Evolutionary conservation across 345 rosid species (phyloP).

Genomic region (Populus euphratica): DNA sequence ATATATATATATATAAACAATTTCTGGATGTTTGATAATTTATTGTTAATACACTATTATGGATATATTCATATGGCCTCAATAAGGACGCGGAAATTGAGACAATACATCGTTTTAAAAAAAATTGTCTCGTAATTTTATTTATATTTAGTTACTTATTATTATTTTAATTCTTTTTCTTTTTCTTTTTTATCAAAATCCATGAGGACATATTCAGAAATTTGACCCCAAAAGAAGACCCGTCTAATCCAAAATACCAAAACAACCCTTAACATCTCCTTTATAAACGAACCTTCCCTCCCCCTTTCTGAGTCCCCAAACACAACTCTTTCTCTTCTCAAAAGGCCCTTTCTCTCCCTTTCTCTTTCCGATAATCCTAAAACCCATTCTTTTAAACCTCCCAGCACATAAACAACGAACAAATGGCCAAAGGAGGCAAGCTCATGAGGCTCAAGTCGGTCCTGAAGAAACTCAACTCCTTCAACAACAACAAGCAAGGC

Average conservation of each 20-base stretch:
- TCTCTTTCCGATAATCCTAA: neutral
- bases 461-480: slow-evolving; percentile 74
- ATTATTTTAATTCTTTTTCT: too few relatives aligned
- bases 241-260: neutral
- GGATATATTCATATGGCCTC: neutral
- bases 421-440: slow-evolving; percentile 78
- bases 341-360: neutral
- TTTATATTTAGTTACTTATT: neutral
- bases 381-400: neutral
- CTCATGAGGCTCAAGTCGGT: slow-evolving; percentile 77
- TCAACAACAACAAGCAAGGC: slow-evolving; percentile 43
- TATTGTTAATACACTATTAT: neutral
- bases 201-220: neutral
- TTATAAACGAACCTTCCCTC: slow-evolving; percentile 37
- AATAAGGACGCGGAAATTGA: neutral
- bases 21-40: neutral
- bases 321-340: neutral
- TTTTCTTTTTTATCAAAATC: neutral
- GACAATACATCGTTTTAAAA: neutral
- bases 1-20: too few relatives aligned
- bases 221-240: neutral
- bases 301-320: slow-evolving; percentile 27
- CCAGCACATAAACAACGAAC: neutral
- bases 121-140: too few relatives aligned
- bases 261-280: slow-evolving; percentile 17